Conservation (phyloP, 169 alveolate species). For the Plasmodium relictum region DNA sequence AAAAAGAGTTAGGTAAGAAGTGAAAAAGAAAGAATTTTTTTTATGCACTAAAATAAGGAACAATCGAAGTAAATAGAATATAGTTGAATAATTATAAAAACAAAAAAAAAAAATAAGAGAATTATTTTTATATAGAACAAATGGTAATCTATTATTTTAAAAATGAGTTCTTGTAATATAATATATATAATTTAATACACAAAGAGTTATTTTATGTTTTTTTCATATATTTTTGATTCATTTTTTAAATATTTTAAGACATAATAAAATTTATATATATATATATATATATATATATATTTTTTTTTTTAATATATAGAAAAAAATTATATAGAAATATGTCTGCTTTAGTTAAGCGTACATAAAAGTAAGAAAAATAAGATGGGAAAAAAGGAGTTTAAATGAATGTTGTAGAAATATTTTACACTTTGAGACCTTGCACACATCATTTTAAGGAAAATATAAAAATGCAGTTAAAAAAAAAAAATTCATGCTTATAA, state of each 20-base stretch:
- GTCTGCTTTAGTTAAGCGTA: slow-evolving; percentile 12
- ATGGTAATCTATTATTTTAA: neutral
- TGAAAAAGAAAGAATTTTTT: slow-evolving; percentile 22
- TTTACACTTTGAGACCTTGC: slow-evolving; percentile 30
- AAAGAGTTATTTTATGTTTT: neutral
- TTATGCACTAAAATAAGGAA: neutral
- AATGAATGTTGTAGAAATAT: slow-evolving; percentile 75
- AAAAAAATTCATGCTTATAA: neutral
- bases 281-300: too few species aligned
- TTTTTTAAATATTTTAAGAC: slow-evolving; percentile 8
- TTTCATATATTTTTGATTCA: neutral
- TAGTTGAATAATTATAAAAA: neutral
- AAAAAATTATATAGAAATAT: neutral
- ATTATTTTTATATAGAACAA: neutral
- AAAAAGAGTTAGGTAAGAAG: slow-evolving; percentile 43
- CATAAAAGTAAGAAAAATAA: slow-evolving; percentile 38
- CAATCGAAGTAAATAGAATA: slow-evolving; percentile 5
- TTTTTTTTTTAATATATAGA: neutral
- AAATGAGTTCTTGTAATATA: neutral
- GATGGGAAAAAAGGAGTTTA: slow-evolving; percentile 6
- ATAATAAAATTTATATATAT: too few species aligned
- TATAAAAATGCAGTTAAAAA: neutral
- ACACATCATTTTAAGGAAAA: slow-evolving; percentile 40
- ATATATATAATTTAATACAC: neutral
- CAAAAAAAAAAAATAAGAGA: neutral